Base-by-base conservation (phyloP, 805 yeast genomes). In the Cyberlindnera sargentensis region DNA sequence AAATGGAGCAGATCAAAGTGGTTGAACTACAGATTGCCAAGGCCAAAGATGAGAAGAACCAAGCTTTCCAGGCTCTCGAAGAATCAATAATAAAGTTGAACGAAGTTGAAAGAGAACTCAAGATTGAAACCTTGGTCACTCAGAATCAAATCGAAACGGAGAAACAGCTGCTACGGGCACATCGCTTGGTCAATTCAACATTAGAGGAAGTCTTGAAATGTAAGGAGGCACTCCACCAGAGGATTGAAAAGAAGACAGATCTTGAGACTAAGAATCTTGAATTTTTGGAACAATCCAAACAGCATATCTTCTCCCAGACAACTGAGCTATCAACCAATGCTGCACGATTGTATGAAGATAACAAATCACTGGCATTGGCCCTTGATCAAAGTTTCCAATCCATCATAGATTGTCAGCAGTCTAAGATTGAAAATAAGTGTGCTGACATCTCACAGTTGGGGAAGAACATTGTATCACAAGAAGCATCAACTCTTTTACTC, bases 1-100 rank as follows among this genome's bases (percentile, higher is more conserved):
- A 65, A 39, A 48, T 60, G 37, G 55, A 54, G 26, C 47, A 59
- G 11, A 52, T 61, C 29, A 53, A 48, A 27, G 48, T 35, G 3
- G 31, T 41, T 20, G 56, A 49, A 39, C 25, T 37, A 9, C 41
- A 47, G 1, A 37, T 58, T 4, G 43, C 46, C 4, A 30, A 30
- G 4, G 44, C 54, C 36, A 52, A 55, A 30, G 39, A 24, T 4
- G 44, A 50, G 24, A 51, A 43, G 15, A 34, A 11, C 1, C 8
- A 27, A 3, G n/a, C 50, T 2, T 31, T 30, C 4, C 1, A 39
- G 6, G 46, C 51, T 29, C 44, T 63, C 15, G 10, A 31, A 10
- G 35, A 31, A 4, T 41, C 45, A 4, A 27, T 36, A 4, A 34
- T 30, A 8, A 39, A 45, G 6, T 40, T 55, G 4, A 34, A 44